A percentile compares a stretch with the other conserved stretches of the same genome.
Evolutionary conservation across 192 early-diverging fungal species (phyloP).

Genomic region (Lobulomyces angularis): DNA sequence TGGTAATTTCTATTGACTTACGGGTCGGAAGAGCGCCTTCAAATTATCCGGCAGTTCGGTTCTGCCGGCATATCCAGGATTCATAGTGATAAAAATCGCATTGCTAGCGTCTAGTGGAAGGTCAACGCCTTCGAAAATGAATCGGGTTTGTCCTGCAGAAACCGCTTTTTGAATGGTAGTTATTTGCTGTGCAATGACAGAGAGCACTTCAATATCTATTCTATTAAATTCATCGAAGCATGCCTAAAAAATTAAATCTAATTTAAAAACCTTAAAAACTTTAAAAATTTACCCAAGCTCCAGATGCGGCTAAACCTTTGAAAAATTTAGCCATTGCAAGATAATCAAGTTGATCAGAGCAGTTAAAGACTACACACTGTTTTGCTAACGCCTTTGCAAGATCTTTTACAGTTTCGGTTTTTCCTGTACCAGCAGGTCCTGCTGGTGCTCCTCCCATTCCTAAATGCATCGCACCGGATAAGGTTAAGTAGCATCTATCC

Average conservation of each 20-base stretch:
- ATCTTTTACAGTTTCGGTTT: conserved; percentile 50
- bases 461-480: conserved; percentile 48
- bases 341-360: conserved; percentile 50
- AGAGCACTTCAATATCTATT: conserved; percentile 51
- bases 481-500: conserved; percentile 44
- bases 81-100: conserved; percentile 55
- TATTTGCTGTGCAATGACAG: conserved; percentile 52
- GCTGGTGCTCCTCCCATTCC: conserved; percentile 53
- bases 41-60: conserved; percentile 50
- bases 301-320: conserved; percentile 40
- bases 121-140: conserved; percentile 48
- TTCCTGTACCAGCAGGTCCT: conserved; percentile 47
- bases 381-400: conserved; percentile 48
- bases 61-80: conserved; percentile 50
- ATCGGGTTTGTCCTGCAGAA: conserved; percentile 30
- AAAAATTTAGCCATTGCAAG: conserved; percentile 54
- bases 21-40: conserved; percentile 49
- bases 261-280: too few relatives aligned
- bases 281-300: too few relatives aligned
- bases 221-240: conserved; percentile 55
- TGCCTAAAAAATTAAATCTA: too few relatives aligned
- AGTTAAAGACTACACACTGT: conserved; percentile 54
- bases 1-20: conserved; percentile 3
- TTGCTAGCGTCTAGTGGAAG: conserved; percentile 41
- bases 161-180: conserved; percentile 47